Base-by-base conservation (phyloP, 345 rosid genomes). In the Stellera chamaejasme region DNA sequence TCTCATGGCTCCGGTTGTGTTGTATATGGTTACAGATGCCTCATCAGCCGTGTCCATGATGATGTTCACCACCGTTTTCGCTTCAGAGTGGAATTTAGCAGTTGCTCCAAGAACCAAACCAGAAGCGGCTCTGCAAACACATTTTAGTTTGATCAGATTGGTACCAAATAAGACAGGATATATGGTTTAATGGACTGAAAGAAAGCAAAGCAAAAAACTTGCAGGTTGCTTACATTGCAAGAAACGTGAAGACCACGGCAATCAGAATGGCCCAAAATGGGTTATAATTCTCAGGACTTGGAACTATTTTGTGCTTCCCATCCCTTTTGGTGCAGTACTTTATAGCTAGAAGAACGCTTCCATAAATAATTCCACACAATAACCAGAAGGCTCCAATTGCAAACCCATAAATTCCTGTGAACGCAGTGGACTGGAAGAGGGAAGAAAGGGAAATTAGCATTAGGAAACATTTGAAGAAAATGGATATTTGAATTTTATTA, bases 61-160 rank as follows among this genome's bases (percentile, higher is more conserved):
- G 26, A 82, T 85, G 56, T 68, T 43, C 59, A 77, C 80, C 13
- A 79, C 71, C 0, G 69, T 68, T 49, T 60, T 71, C 1, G 84
- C 85, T 53, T 63, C 56, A 0, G 79, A 78, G 55, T 73, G 77
- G 67, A 82, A 85, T 52, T 55, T 77, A 14, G 53, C 74, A 55
- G 61, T 82, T 15, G 81, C 87, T 15, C 87, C 94, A 13, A 85
- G 77, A 63, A 73, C 83, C 43, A 85, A 53, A 19, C 84, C 89
- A 0, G 78, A 49, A 42, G 87, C 84, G 66, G 48, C 67, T 64
- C 94, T 85, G 80, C 68, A 66, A 32, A 10, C 1, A 26, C 13
- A 32, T 48, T 23, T 10, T 10, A 10, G 46, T 50, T 16, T 12
- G 43, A 27, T 56, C 26, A 43, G n/a, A 4, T 14, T 14, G 14